phyloP scores from a whole-genome alignment of 352 stramenopile species.

The Phytopythium montanum region DNA sequence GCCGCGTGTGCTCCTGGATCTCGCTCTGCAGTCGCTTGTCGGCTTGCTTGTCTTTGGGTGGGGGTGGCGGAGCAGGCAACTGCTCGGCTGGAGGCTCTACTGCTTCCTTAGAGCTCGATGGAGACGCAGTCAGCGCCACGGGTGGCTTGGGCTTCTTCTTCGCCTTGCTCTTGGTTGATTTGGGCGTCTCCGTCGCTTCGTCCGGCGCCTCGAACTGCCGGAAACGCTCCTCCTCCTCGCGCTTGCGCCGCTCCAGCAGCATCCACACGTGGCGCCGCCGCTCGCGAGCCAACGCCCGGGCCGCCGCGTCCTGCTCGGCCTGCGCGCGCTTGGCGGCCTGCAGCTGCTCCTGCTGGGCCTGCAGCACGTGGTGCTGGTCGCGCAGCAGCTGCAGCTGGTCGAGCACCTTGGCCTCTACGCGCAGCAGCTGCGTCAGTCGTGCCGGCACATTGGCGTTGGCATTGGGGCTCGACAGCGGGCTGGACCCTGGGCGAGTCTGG shows the following conservation, averaged over 20 bases:
- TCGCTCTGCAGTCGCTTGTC: conserved; percentile 1
- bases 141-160: conserved; percentile 4
- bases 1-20: conserved; percentile 11
- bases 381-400: conserved; percentile 45
- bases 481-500: not conserved
- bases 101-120: not conserved
- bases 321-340: conserved; percentile 30
- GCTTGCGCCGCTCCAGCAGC: conserved; percentile 33
- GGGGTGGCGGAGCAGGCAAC: not conserved
- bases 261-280: conserved; percentile 32
- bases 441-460: conserved; percentile 15
- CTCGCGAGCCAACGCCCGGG: conserved; percentile 27
- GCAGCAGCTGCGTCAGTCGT: conserved; percentile 46
- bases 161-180: not conserved
- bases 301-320: conserved; percentile 22
- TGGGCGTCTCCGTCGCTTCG: not conserved
- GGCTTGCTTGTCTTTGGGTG: not conserved
- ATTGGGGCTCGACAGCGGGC: not conserved
- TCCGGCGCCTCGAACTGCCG: conserved; percentile 14
- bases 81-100: not conserved
- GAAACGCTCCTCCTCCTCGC: conserved; percentile 44
- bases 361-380: conserved; percentile 39
- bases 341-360: conserved; percentile 41
- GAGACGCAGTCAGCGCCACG: not conserved
- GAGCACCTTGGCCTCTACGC: conserved; percentile 53